Evolutionary conservation across 306 rosid species (phyloP).

Genomic region (Castanea mollissima): DNA sequence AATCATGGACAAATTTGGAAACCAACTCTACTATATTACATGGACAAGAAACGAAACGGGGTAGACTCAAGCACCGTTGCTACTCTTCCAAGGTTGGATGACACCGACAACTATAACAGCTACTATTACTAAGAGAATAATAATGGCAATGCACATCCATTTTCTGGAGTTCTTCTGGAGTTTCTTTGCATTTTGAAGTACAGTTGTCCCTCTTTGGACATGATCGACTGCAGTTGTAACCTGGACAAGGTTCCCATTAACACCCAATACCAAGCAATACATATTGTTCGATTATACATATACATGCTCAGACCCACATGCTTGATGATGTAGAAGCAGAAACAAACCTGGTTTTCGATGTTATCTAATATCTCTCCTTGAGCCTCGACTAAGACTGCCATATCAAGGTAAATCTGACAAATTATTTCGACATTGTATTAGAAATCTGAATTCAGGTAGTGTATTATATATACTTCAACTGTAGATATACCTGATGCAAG

Average conservation of each 20-base stretch:
- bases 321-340: slow-evolving; percentile 10
- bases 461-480: neutral
- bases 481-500: slow-evolving; percentile 76
- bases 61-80: slow-evolving; percentile 52
- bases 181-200: slow-evolving; percentile 84
- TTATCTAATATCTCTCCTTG: slow-evolving; percentile 89
- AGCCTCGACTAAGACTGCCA: slow-evolving; percentile 95
- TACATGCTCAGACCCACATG: slow-evolving; percentile 18
- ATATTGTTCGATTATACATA: slow-evolving; percentile 15
- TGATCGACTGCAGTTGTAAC: slow-evolving; percentile 67
- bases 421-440: slow-evolving; percentile 9
- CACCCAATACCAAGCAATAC: slow-evolving; percentile 29
- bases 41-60: slow-evolving; percentile 35
- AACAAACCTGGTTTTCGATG: slow-evolving; percentile 92
- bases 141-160: slow-evolving; percentile 85
- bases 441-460: slow-evolving; percentile 3
- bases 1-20: slow-evolving; percentile 1
- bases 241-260: slow-evolving; percentile 60
- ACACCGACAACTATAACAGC: slow-evolving; percentile 69
- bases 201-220: slow-evolving; percentile 79
- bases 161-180: slow-evolving; percentile 80
- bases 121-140: slow-evolving; percentile 66
- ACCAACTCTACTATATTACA: slow-evolving; percentile 32
- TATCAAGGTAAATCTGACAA: slow-evolving; percentile 81
- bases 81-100: slow-evolving; percentile 81